phyloP scores from a whole-genome alignment of 2,329 filamentous ascomycete genomes.

The Aspergillus sp. region DNA sequence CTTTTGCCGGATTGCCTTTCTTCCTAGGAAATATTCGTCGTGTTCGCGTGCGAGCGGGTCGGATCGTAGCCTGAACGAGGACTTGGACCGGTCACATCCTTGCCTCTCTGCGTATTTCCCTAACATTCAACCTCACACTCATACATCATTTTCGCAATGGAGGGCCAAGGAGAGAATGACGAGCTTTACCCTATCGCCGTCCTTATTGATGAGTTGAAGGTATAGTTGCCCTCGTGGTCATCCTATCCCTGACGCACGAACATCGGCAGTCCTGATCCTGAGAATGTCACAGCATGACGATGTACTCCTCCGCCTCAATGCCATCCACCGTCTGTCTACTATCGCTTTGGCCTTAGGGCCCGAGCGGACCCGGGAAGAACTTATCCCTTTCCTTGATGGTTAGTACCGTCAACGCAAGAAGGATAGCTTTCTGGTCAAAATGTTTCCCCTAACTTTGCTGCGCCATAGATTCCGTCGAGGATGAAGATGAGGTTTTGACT shows the following conservation, averaged over 20 bases:
- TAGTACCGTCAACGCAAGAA: constrained; percentile 46
- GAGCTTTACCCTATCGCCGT: constrained; percentile 99
- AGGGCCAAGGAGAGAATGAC: constrained; percentile 87
- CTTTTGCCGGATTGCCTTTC: constrained; percentile 14
- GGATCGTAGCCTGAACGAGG: constrained; percentile 31
- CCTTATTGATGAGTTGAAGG: constrained; percentile 99
- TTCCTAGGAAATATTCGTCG: constrained; percentile 16
- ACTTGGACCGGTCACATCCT: constrained; percentile 34
- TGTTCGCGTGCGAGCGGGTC: constrained; percentile 33
- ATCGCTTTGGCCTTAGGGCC: constrained; percentile 95
- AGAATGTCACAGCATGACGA: constrained; percentile 78
- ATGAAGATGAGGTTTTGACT: constrained; percentile 97
- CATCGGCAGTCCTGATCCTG: constrained; percentile 15
- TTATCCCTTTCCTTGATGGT: constrained; percentile 99
- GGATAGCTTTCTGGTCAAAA: neutral
- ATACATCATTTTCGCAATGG: constrained; percentile 66
- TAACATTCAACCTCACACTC: constrained; percentile 23
- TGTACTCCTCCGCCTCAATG: constrained; percentile 95
- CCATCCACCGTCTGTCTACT: constrained; percentile 95
- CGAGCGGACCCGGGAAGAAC: constrained; percentile 95
- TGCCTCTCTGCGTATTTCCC: constrained; percentile 28
- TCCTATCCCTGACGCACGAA: constrained; percentile 17
- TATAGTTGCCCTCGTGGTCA: constrained; percentile 46
- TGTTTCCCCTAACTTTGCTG: constrained; percentile 26
- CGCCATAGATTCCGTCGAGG: constrained; percentile 89